phyloP scores from a whole-genome alignment of 2,329 filamentous ascomycete species.

The Diaporthe vexans region DNA sequence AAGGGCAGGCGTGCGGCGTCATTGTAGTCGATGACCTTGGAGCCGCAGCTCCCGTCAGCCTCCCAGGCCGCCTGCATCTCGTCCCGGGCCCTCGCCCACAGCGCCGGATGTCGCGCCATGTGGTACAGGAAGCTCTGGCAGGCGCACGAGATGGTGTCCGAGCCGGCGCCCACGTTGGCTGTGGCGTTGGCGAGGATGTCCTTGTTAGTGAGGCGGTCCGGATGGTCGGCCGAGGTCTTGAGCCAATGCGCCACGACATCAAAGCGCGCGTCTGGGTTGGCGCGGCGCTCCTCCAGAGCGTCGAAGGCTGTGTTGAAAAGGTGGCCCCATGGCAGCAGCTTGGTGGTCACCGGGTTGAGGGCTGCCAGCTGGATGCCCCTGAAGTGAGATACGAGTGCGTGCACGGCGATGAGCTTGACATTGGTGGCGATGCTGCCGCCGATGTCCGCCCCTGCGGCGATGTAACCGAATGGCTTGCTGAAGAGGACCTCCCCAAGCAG shows the following conservation, averaged over 20 bases:
- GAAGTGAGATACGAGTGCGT: conserved; percentile 46
- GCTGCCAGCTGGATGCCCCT: conserved; percentile 46
- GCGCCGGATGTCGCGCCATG: conserved; percentile 44
- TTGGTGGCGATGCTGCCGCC: conserved; percentile 49
- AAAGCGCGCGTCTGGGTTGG: conserved; percentile 46
- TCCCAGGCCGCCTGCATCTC: conserved; percentile 45
- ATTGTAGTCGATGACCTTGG: conserved; percentile 44
- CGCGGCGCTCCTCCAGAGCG: conserved; percentile 44
- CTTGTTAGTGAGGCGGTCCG: conserved; percentile 43
- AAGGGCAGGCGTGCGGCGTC: conserved; percentile 51
- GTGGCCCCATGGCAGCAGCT: conserved; percentile 49
- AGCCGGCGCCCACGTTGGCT: conserved; percentile 44
- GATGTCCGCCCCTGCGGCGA: conserved; percentile 50
- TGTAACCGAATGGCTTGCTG: conserved; percentile 50
- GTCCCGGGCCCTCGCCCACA: conserved; percentile 40
- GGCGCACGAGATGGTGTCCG: conserved; percentile 45
- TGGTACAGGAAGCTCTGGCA: conserved; percentile 48
- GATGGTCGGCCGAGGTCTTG: conserved; percentile 40
- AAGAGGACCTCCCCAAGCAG: conserved; percentile 51
- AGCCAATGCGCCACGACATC: conserved; percentile 49
- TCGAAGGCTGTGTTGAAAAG: conserved; percentile 46
- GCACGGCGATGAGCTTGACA: conserved; percentile 41
- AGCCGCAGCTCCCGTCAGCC: conserved; percentile 38
- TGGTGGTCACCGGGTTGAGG: conserved; percentile 49
- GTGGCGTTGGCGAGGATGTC: conserved; percentile 44